Evolutionary conservation across 768 basidiomycete species (phyloP), one percentile per base, ranked within the genome.

Genomic region (Suillus americanus): DNA sequence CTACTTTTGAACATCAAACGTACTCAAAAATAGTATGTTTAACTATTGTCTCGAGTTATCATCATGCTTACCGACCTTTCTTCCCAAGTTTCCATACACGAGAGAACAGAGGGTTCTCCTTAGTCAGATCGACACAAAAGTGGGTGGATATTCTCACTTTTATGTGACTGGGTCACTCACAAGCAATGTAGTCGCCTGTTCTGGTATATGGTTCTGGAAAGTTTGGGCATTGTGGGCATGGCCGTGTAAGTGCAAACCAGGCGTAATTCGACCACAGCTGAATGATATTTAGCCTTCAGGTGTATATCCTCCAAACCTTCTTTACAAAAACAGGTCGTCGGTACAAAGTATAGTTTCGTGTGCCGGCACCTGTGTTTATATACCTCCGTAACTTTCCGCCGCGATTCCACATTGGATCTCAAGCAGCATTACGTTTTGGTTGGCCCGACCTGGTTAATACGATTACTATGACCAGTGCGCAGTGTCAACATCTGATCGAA

Each of bases 251-350:
- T 82, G 5, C 61, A 46, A 37, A 64, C 45, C 60, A 56, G 10
- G 10, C 35, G 16, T 62, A 60, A 43, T 64, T 56, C n/a, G 20
- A 30, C 62, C 46, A 51, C 13, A 46, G 30, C 55, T 67, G n/a
- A 48, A 63, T 37, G 37, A 60, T 60, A 7, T 30, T 20, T 71
- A 96, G 95, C 5, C 76, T 91, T 64, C 95, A 98, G 79, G 92
- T 97, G 14, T 97, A 95, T 74, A 81, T 96, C 53, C 85, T 98
- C 28, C 94, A 96, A 78, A 96, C 94, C 23, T 98, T 97, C 88
- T 98, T 98, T 80, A 95, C 92, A n/a, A 87, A 90, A 76, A 95
- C 94, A 9, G 94, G 93, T 41, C 86, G 93, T 75, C 83, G 88
- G 72, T 95, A 94, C 82, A 94, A 93, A 81, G 92, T 94, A 72